Conservation (phyloP, 2,329 filamentous ascomycete species). For the Malbranchea zuffiana region DNA sequence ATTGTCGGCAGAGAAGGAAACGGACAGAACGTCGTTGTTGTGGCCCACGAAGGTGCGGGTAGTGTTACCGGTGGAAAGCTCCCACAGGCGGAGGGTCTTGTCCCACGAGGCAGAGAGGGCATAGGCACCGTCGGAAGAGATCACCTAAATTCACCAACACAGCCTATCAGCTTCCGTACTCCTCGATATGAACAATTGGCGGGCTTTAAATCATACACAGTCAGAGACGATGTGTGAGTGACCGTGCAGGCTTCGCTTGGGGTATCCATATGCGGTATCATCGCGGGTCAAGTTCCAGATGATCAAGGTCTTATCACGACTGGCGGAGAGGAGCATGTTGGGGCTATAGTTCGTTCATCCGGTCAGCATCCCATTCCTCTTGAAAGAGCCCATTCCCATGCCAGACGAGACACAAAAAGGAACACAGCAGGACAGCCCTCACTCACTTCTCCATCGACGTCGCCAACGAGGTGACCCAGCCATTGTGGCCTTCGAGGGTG, state of each 20-base stretch:
- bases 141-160: constrained; percentile 53
- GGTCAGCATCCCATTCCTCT: constrained; percentile 28
- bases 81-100: constrained; percentile 99
- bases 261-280: constrained; percentile 95
- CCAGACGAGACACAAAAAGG: neutral
- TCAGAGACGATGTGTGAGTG: constrained; percentile 99
- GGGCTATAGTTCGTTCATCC: constrained; percentile 50
- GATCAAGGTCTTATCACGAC: constrained; percentile 97
- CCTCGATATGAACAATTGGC: constrained; percentile 3
- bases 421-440: constrained; percentile 11
- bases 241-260: constrained; percentile 95
- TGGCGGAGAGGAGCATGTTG: constrained; percentile 98
- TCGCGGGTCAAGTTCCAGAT: constrained; percentile 99
- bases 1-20: constrained; percentile 99
- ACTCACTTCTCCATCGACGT: constrained; percentile 97
- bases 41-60: constrained; percentile 98
- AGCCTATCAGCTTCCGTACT: constrained; percentile 20
- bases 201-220: constrained; percentile 62
- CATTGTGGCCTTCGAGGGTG: constrained; percentile 97
- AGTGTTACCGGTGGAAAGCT: constrained; percentile 92
- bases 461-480: constrained; percentile 97
- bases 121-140: constrained; percentile 98
- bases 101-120: constrained; percentile 98
- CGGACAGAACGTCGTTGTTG: constrained; percentile 98
- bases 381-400: constrained; percentile 1